Conservation (phyloP, 495 filamentous ascomycete species). For the Trichocladium antarcticum region DNA sequence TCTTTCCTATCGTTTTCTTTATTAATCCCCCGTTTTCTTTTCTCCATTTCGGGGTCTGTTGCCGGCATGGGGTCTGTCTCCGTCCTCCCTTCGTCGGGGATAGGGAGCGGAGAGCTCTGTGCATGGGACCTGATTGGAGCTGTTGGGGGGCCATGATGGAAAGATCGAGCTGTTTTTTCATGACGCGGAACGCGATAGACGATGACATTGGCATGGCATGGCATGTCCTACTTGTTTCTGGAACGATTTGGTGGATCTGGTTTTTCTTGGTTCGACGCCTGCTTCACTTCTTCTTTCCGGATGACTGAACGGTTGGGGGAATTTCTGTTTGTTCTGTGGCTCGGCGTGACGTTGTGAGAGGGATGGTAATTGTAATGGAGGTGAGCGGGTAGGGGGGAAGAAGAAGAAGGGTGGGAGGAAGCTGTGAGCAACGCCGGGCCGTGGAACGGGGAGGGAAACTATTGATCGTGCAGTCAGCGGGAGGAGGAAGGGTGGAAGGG, state of each 20-base stretch:
- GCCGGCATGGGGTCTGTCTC: neutral
- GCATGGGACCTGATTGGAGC: neutral
- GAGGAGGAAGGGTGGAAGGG: neutral
- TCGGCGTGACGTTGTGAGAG: neutral
- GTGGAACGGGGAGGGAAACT: neutral
- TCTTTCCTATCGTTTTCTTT: neutral
- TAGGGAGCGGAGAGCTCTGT: neutral
- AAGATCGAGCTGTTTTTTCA: conserved; percentile 5
- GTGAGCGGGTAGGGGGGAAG: neutral
- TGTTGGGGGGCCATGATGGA: conserved; percentile 1
- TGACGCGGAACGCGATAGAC: conserved; percentile 4
- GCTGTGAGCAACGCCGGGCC: neutral
- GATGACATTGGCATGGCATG: conserved; percentile 4
- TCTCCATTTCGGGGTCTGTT: neutral
- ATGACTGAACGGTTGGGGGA: neutral
- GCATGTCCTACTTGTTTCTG: conserved; percentile 1
- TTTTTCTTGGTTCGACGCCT: neutral
- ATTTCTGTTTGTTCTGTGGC: neutral
- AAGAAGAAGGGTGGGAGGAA: too few relatives aligned
- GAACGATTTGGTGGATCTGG: neutral
- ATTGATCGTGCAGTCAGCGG: neutral
- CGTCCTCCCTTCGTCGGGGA: too few relatives aligned
- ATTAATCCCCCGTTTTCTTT: neutral
- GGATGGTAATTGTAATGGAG: conserved; percentile 5
- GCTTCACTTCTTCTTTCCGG: neutral